A percentile compares a stretch with the other conserved stretches of the same genome.
Conservation (phyloP, 495 filamentous ascomycete genomes). For the Bathelium albidoporum region DNA sequence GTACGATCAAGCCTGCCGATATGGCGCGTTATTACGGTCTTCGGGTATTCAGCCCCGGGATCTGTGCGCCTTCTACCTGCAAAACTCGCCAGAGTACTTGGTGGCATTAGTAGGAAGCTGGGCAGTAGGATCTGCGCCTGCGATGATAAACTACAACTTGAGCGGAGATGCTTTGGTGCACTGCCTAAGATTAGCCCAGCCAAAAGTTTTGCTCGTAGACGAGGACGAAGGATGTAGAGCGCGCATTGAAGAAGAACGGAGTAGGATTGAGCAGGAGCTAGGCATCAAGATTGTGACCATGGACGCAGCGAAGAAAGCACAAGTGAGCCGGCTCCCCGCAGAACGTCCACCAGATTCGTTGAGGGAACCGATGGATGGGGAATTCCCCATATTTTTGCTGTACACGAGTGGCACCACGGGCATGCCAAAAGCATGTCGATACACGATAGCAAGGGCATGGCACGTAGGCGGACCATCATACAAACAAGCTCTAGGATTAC, state of each 20-base stretch:
- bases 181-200: constrained; percentile 51
- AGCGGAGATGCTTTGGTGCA: constrained; percentile 56
- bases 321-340: constrained; percentile 40
- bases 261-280: constrained; percentile 39
- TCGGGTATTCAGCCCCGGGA: constrained; percentile 51
- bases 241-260: constrained; percentile 45
- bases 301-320: constrained; percentile 34
- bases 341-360: constrained; percentile 42
- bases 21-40: constrained; percentile 51
- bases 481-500: neutral
- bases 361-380: constrained; percentile 20
- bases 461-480: neutral
- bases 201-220: constrained; percentile 56
- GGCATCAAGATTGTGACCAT: constrained; percentile 46
- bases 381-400: constrained; percentile 17
- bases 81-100: constrained; percentile 57
- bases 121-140: constrained; percentile 57
- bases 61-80: constrained; percentile 56
- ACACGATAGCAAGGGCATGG: neutral
- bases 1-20: constrained; percentile 46
- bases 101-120: constrained; percentile 50
- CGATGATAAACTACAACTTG: constrained; percentile 65
- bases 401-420: constrained; percentile 52
- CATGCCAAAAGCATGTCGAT: constrained; percentile 28
- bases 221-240: constrained; percentile 43